Evolutionary conservation across 2,329 filamentous ascomycete genomes (phyloP), one percentile per base, ranked within the genome.

Genomic region (Chrysoporthe cubensis): DNA sequence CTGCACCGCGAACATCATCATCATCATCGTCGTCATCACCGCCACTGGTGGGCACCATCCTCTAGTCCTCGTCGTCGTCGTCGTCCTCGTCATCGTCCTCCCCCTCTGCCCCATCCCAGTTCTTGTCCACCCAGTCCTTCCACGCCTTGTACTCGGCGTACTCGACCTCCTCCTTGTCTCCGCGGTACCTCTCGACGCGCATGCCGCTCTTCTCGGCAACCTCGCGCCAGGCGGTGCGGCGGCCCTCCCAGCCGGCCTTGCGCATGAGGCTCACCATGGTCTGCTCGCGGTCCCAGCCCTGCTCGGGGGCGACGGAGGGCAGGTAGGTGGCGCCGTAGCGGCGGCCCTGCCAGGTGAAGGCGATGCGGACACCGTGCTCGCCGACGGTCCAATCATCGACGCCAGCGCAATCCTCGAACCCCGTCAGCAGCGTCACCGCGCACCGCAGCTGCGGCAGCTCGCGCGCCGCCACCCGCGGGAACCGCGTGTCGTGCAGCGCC

Each of bases 211-310:
- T 54, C 40, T 65, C 62, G 62, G 92, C 88, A 26, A 97, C 88
- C 69, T 93, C 90, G 72, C 86, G 86, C 95, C 94, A 98, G 52
- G 87, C 85, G 1, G 91, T 91, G 70, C 85, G 88, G 85, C 90
- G 93, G 0, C 93, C 94, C 67, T 85, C 86, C 94, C 94, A 99
- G 1, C 96, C 96, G 0, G 94, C 94, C 84, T 99, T 99, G 69
- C 93, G 86, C 90, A 97, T 96, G 76, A 98, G 81, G 79, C 92
- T 96, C 65, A 94, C 85, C 2, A 99, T 79, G 0, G 95, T 92
- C 84, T 98, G 93, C 77, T 98, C 94, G 79, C 96, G 94, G 13
- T 87, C 92, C 96, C 96, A 99, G 18, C 93, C 94, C 78, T 98
- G 96, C 82, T 99, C 96, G 1, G 87, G 82, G 11, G 95, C 91